Evolutionary conservation across 768 basidiomycete genomes (phyloP).

Genomic region (Paxillus ammoniavirescens): DNA sequence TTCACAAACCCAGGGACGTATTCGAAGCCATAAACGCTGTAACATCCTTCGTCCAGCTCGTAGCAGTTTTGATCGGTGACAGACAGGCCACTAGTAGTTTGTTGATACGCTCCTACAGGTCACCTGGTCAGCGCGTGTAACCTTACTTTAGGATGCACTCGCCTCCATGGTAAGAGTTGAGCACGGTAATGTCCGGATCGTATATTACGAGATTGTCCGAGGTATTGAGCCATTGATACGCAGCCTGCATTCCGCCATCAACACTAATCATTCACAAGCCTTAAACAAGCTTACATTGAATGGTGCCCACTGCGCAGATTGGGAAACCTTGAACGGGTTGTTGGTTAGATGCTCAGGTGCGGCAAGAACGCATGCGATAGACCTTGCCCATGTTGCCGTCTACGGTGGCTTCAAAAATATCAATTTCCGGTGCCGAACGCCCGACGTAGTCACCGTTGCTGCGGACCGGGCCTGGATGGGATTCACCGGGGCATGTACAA

Average conservation of each 20-base stretch:
- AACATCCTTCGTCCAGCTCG: conserved; percentile 38
- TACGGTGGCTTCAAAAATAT: conserved; percentile 52
- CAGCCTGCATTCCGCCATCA: conserved; percentile 32
- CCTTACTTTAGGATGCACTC: conserved; percentile 1
- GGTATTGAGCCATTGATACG: conserved; percentile 41
- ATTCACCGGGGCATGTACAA: conserved; percentile 58
- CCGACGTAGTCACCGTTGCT: conserved; percentile 50
- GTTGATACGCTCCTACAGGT: conserved; percentile 35
- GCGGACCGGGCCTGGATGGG: conserved; percentile 54
- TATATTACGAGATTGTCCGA: conserved; percentile 34
- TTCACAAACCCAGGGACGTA: conserved; percentile 39
- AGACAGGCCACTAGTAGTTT: conserved; percentile 37
- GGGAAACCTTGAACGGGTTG: conserved; percentile 41
- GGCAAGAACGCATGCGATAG: conserved; percentile 8
- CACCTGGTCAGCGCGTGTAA: conserved; percentile 3
- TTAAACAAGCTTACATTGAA: conserved; percentile 27
- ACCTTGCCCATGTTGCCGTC: conserved; percentile 34
- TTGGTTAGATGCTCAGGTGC: conserved; percentile 8
- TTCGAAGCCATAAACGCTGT: conserved; percentile 53
- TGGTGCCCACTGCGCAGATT: conserved; percentile 48
- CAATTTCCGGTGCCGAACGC: conserved; percentile 58
- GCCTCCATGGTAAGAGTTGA: conserved; percentile 47
- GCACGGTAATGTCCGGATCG: conserved; percentile 34
- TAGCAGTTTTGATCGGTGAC: conserved; percentile 46
- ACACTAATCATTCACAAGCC: not conserved